Evolutionary conservation across 768 basidiomycete species (phyloP), one percentile per base, ranked within the genome.

Genomic region (Suillus discolor): DNA sequence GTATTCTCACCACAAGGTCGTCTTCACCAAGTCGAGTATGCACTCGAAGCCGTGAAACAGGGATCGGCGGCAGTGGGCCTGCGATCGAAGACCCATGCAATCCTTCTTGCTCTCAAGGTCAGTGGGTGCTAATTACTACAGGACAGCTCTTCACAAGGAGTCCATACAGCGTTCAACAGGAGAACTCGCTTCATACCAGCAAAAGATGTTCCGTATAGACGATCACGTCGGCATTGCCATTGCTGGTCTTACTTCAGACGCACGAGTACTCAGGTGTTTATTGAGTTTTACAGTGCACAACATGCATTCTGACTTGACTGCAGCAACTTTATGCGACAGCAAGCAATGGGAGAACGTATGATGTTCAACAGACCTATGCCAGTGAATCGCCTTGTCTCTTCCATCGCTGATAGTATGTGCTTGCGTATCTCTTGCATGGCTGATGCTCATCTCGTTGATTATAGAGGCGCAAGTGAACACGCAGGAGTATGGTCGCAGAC

Each of bases 141-240:
- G 13, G 6, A 53, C 44, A 28, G 25, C 59, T 64, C 49, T 49
- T 71, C 57, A 69, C 41, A 44, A 67, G 13, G 59, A 13, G 4
- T 20, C 23, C 49, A 18, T 53, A n/a, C 60, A 99, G 97, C 88
- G 97, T 78, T 99, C 97, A 36, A 96, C 95, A 16, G 97, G 97
- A 66, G 97, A 99, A 78, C 86, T 99, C 62, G 96, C 97, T 18
- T 94, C 94, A n/a, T 99, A 99, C 84, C 97, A 99, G 77, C 96
- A 99, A 82, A 99, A 99, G 86, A 93, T 99, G 91, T 97, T 97
- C 79, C 87, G 96, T 74, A 97, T 99, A 89, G 97, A 99, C 75
- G 96, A 99, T 78, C 97, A 99, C 81, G 90, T 97, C 71, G 97
- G 97, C n/a, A 95, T 99, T 73, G 97, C 96, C 59, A 99, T 99